Conservation (phyloP, 371 early-diverging fungal genomes). For the Mucor indicus region DNA sequence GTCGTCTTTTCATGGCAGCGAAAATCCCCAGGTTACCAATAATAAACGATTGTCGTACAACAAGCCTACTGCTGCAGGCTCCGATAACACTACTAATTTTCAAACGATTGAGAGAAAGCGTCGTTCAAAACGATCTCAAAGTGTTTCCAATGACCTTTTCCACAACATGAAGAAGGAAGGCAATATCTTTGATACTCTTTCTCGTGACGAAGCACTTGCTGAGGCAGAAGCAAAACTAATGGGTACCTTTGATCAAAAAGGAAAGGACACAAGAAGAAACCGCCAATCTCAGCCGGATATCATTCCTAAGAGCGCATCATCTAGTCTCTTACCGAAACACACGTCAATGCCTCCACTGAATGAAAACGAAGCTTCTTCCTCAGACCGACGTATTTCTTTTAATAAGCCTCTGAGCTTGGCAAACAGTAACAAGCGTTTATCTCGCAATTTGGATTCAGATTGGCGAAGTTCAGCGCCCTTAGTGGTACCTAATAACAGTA, state of each 20-base stretch:
- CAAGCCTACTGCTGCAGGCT: constrained; percentile 5
- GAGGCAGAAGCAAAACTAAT: constrained; percentile 50
- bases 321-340: constrained; percentile 1
- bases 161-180: too few species aligned
- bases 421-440: constrained; percentile 16
- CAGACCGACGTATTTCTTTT: constrained; percentile 17
- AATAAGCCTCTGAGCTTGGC: constrained; percentile 40
- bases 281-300: too few species aligned
- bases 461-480: constrained; percentile 25
- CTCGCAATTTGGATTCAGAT: constrained; percentile 37
- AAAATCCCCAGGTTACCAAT: constrained; percentile 12
- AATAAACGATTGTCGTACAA: constrained; percentile 25
- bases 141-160: constrained; percentile 1
- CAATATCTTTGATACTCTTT: constrained; percentile 5
- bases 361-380: constrained; percentile 18
- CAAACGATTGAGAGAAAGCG: constrained; percentile 9
- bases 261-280: constrained; percentile 1
- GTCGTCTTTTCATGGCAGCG: constrained; percentile 19
- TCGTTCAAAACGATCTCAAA: constrained; percentile 15
- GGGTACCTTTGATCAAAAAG: constrained; percentile 33
- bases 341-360: constrained; percentile 23
- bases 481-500: background rate
- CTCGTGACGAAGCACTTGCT: constrained; percentile 39
- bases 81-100: constrained; percentile 23
- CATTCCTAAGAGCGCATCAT: constrained; percentile 1